Base-by-base conservation (phyloP, 257 asterid genomes). In the Salvia hispanica region DNA sequence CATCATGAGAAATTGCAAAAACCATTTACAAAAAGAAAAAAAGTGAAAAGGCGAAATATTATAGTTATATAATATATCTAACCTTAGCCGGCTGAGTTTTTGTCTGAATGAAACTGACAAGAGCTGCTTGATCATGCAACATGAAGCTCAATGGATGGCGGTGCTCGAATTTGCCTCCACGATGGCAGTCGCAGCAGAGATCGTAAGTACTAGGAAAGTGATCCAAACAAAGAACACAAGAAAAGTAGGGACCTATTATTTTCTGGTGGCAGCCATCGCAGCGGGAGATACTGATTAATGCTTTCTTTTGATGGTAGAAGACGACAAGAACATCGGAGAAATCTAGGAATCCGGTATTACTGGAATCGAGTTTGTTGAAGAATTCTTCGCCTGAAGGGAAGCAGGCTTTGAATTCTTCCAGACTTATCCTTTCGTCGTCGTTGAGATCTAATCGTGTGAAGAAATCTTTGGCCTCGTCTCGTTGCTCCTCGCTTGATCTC, bases 161-260 rank as follows among this genome's bases (percentile, higher is more conserved):
- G 68, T 80, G 82, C 1, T 0, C 9, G 33, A 40, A 33, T 0
- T 9, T 40, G 6, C 61, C 73, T 0, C 18, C 9, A 0, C 71
- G 76, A 48, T 70, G 76, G 33, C 85, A 80, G 58, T 51, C 40
- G 1, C 78, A 56, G 18, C 85, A 80, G 7, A 80, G 75, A 8
- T 74, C 82, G 31, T 34, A 80, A 1, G 76, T 68, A 9, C 5
- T 33, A 11, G 67, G 67, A 12, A 10, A 62, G 13, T 62, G 5
- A 43, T 62, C 67, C 54, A 62, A 12, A 43, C 67, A 62, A 16
- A 61, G 1, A 9, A 48, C 33, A 4, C 70, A 65, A 1, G 60
- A 65, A 11, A 65, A 65, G 61, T 65, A 65, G 31, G 61, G 39
- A 0, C 60, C 70, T 0, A 65, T 1, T 6, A 65, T 18, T 11